Conservation (phyloP, 2,329 filamentous ascomycete genomes). For the Aspergillus ruber region DNA sequence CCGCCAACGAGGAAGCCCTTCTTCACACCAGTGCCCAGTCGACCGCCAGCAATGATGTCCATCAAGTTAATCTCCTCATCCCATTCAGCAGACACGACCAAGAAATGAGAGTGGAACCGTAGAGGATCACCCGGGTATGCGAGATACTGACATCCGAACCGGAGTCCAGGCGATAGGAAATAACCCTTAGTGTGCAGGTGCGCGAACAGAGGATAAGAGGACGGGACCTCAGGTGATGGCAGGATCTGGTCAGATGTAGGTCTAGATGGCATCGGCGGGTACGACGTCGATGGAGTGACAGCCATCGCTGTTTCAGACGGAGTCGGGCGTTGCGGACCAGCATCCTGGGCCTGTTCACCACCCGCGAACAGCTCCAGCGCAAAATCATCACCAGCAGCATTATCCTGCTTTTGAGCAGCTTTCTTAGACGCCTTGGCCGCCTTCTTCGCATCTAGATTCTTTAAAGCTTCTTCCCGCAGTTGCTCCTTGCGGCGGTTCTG, state of each 20-base stretch:
- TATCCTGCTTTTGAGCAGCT: slow-evolving; percentile 12
- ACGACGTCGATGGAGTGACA: slow-evolving; percentile 48
- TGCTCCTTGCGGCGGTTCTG: slow-evolving; percentile 44
- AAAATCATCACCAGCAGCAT: slow-evolving; percentile 7
- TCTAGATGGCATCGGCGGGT: slow-evolving; percentile 37
- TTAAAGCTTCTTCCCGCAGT: slow-evolving; percentile 45
- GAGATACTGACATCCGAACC: slow-evolving; percentile 90
- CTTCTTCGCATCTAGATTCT: slow-evolving; percentile 41
- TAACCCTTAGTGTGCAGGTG: slow-evolving; percentile 74
- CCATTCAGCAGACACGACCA: slow-evolving; percentile 79
- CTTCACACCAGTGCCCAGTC: slow-evolving; percentile 90
- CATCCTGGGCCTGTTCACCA: slow-evolving; percentile 3
- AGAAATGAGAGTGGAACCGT: slow-evolving; percentile 91
- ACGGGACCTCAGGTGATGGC: slow-evolving; percentile 31
- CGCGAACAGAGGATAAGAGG: slow-evolving; percentile 68
- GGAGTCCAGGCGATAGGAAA: slow-evolving; percentile 83
- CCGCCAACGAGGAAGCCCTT: slow-evolving; percentile 89
- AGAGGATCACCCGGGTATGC: slow-evolving; percentile 93
- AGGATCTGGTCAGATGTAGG: slow-evolving; percentile 19
- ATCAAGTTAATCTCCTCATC: slow-evolving; percentile 78
- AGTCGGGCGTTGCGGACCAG: slow-evolving; percentile 9
- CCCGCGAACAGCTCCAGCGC: slow-evolving; percentile 20
- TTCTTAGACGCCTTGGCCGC: slow-evolving; percentile 19
- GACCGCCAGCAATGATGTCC: slow-evolving; percentile 77
- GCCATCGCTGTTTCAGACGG: slow-evolving; percentile 19